Evolutionary conservation across 176 grass and related monocot species (phyloP).

Genomic region (Secale cereale): DNA sequence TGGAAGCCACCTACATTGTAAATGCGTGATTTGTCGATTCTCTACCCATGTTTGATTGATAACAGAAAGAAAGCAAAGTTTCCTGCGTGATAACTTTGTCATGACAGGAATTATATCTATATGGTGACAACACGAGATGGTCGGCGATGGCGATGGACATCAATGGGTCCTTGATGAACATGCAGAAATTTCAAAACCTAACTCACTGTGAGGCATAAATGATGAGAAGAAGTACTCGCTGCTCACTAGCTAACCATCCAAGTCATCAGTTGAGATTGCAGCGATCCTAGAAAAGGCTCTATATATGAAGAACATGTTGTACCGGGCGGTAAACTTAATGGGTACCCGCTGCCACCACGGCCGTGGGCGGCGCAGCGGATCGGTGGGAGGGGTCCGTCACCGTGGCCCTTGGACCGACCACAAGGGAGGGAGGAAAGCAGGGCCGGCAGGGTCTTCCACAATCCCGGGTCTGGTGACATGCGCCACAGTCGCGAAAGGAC

Average conservation of each 20-base stretch:
- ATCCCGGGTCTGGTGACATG: slow-evolving; percentile 55
- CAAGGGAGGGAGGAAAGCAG: not conserved
- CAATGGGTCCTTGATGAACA: not conserved
- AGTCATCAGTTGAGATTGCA: not conserved
- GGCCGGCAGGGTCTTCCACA: slow-evolving; percentile 18
- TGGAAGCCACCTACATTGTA: no score
- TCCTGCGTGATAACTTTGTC: not conserved
- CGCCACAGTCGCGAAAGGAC: slow-evolving; percentile 45
- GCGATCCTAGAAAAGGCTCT: not conserved
- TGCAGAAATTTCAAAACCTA: not conserved
- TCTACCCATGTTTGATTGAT: no score
- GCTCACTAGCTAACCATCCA: not conserved
- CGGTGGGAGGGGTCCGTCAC: not conserved
- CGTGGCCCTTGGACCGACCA: slow-evolving; percentile 22
- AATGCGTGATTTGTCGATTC: no score
- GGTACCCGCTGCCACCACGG: not conserved
- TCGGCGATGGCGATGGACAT: not conserved
- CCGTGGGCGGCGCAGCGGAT: slow-evolving; percentile 19
- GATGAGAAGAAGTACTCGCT: not conserved
- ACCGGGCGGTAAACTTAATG: not conserved
- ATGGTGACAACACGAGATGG: not conserved
- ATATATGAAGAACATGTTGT: not conserved
- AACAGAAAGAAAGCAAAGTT: not conserved
- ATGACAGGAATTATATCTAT: not conserved
- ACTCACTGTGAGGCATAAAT: not conserved